phyloP scores from a whole-genome alignment of 352 stramenopile genomes.

The Phytophthora sansomeana region DNA sequence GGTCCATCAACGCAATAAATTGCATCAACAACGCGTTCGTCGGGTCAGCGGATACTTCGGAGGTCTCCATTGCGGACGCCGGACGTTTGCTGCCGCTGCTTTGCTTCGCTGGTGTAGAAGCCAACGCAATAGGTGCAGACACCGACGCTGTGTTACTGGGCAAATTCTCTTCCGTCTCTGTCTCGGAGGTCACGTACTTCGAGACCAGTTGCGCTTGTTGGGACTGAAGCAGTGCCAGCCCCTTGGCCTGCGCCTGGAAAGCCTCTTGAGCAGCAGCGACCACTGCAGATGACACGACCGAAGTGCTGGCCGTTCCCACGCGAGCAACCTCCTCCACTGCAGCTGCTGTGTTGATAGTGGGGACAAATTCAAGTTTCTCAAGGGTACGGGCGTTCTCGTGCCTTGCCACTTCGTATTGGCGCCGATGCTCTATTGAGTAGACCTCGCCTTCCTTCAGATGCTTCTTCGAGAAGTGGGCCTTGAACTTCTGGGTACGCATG shows the following conservation, averaged over 20 bases:
- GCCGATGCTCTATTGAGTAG: slow-evolving; percentile 81
- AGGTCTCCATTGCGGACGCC: slow-evolving; percentile 34
- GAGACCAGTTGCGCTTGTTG: slow-evolving; percentile 14
- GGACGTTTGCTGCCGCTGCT: slow-evolving; percentile 39
- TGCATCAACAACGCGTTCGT: slow-evolving; percentile 55
- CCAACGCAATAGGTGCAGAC: too few relatives aligned
- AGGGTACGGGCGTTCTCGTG: slow-evolving; percentile 46
- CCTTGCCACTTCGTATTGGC: slow-evolving; percentile 79
- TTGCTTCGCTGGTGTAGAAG: slow-evolving; percentile 5
- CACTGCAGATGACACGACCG: slow-evolving; percentile 1
- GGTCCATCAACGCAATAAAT: slow-evolving; percentile 73
- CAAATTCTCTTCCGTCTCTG: slow-evolving; percentile 8
- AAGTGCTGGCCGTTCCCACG: background rate
- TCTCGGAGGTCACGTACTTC: slow-evolving; percentile 3
- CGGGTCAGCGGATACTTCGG: slow-evolving; percentile 31
- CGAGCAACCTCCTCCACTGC: slow-evolving; percentile 11
- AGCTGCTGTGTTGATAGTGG: slow-evolving; percentile 6
- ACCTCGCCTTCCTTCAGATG: slow-evolving; percentile 80
- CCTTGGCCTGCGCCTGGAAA: slow-evolving; percentile 23
- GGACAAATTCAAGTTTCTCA: slow-evolving; percentile 18
- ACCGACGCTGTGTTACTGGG: background rate
- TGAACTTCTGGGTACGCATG: slow-evolving; percentile 91
- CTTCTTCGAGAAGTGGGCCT: slow-evolving; percentile 82
- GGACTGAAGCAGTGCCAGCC: slow-evolving; percentile 4
- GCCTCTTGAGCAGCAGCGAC: slow-evolving; percentile 6